Evolutionary conservation across 768 basidiomycete genomes (phyloP).

Genomic region (Xanthoconium stramineum): DNA sequence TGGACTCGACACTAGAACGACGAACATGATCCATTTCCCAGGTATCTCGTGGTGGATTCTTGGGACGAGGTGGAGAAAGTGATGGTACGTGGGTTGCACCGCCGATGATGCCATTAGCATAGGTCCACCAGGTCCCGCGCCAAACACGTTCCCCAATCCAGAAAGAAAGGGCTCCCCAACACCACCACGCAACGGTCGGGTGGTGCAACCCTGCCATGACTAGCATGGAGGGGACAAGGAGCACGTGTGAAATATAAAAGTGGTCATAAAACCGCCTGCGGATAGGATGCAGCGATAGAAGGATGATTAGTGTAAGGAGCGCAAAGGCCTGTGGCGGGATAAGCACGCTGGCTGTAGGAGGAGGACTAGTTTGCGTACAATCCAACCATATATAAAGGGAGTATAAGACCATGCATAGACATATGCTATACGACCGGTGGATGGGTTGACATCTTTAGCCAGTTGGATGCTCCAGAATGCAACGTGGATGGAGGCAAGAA

Average conservation of each 20-base stretch:
- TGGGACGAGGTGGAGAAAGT: neutral
- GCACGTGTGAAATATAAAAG: constrained; percentile 65
- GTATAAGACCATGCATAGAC: constrained; percentile 54
- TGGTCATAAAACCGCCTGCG: constrained; percentile 54
- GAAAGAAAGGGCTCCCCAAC: constrained; percentile 55
- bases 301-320: constrained; percentile 49
- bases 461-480: constrained; percentile 70
- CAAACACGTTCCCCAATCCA: constrained; percentile 64
- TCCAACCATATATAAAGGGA: constrained; percentile 63
- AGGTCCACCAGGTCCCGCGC: constrained; percentile 54
- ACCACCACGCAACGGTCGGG: constrained; percentile 65
- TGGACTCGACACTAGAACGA: constrained; percentile 3
- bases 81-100: constrained; percentile 1
- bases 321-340: constrained; percentile 46
- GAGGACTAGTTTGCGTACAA: constrained; percentile 35
- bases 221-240: constrained; percentile 61
- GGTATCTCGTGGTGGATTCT: constrained; percentile 7
- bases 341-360: neutral
- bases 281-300: constrained; percentile 49
- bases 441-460: constrained; percentile 43
- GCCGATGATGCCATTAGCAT: constrained; percentile 54
- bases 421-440: constrained; percentile 42
- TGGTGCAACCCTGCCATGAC: constrained; percentile 65
- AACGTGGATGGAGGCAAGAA: constrained; percentile 58
- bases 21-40: constrained; percentile 27